These are phyloP conservation scores for Monosporascus sp. DNA, from an alignment of 2,329 filamentous ascomycete genomes.

Conservation along the genomic window DNA sequence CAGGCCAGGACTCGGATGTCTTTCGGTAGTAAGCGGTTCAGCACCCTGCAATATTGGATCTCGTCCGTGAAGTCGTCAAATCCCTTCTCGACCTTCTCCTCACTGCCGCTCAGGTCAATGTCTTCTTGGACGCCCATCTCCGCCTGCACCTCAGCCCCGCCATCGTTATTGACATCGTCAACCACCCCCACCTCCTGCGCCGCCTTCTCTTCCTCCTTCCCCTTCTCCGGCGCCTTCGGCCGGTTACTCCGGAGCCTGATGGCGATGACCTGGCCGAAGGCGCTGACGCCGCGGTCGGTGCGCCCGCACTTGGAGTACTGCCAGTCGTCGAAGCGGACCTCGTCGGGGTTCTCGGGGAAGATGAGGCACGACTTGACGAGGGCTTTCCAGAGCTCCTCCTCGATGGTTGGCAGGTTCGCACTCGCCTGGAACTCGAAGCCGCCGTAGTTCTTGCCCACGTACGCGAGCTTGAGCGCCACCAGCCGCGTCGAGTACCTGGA, in stretches of 20 bases:
- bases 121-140: background rate
- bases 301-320: slow-evolving; percentile 94
- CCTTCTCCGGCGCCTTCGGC: slow-evolving; percentile 32
- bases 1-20: slow-evolving; percentile 91
- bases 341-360: slow-evolving; percentile 56
- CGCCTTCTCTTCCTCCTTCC: slow-evolving; percentile 10
- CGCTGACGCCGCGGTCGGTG: slow-evolving; percentile 89
- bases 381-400: slow-evolving; percentile 91
- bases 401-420: slow-evolving; percentile 72
- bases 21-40: slow-evolving; percentile 82
- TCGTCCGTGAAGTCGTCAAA: slow-evolving; percentile 74
- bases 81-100: slow-evolving; percentile 13
- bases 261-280: slow-evolving; percentile 92
- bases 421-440: slow-evolving; percentile 83
- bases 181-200: slow-evolving; percentile 3
- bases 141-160: slow-evolving; percentile 3
- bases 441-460: slow-evolving; percentile 85
- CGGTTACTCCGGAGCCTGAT: slow-evolving; percentile 75
- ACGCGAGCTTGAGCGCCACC: slow-evolving; percentile 90
- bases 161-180: slow-evolving; percentile 8
- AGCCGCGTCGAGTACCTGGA: slow-evolving; percentile 75
- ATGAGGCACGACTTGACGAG: slow-evolving; percentile 78
- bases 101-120: background rate
- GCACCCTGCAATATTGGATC: slow-evolving; percentile 71
- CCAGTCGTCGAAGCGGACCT: slow-evolving; percentile 73